phyloP scores from a whole-genome alignment of 257 asterid genomes.

The Solanum bukasovii region DNA sequence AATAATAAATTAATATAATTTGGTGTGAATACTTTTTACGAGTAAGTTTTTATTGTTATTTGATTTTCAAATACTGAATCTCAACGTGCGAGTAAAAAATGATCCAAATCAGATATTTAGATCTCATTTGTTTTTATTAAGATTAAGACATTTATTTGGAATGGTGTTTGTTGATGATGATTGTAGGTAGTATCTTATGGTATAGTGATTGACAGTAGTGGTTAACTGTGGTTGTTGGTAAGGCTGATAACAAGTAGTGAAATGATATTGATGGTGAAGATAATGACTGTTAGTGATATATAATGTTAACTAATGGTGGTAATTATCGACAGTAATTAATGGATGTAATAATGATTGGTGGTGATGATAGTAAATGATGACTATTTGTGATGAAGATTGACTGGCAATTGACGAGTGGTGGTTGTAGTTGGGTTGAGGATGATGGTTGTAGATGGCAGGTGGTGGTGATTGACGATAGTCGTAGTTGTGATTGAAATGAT shows the following conservation, averaged over 20 bases:
- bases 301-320: no score
- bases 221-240: not conserved
- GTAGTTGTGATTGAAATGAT: not conserved
- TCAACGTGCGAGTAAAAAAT: no score
- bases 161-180: no score
- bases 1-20: no score
- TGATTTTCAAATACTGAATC: not conserved
- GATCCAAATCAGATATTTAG: no score
- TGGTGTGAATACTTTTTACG: not conserved
- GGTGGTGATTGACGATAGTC: not conserved
- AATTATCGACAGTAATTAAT: no score
- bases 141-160: no score
- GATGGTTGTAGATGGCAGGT: not conserved
- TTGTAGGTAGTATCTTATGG: no score
- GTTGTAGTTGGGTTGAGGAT: not conserved
- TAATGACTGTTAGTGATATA: not conserved
- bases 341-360: no score
- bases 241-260: not conserved
- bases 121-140: no score
- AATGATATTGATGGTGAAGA: not conserved
- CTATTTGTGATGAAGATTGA: not conserved
- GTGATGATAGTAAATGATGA: no score
- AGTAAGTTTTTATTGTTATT: no score
- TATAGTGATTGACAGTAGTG: not conserved
- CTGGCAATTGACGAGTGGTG: not conserved